These are phyloP conservation scores for Ambrosia trifida DNA, from an alignment of 129 eudicot genomes.

Conservation along the genomic window DNA sequence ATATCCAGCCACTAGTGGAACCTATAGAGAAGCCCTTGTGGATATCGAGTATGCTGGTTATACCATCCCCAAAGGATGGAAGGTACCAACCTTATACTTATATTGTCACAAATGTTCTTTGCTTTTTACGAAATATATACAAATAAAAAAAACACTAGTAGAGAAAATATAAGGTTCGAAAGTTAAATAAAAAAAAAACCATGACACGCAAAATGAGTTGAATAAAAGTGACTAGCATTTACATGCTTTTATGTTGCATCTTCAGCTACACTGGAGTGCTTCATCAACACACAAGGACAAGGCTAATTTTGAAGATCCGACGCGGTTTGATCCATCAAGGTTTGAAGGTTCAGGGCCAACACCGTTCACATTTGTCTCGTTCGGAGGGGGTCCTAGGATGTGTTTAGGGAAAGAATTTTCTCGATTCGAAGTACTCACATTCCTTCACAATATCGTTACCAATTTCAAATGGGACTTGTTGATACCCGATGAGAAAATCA, in stretches of 20 bases:
- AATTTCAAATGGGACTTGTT: slow-evolving; percentile 53
- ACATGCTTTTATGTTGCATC: not conserved
- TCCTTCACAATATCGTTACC: slow-evolving; percentile 48
- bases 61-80: slow-evolving; percentile 67
- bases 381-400: slow-evolving; percentile 74
- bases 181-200: too few relatives aligned
- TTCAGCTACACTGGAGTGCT: slow-evolving; percentile 47
- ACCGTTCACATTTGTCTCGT: slow-evolving; percentile 51
- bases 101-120: not conserved
- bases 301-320: slow-evolving; percentile 25
- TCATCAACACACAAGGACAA: slow-evolving; percentile 34
- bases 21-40: slow-evolving; percentile 50
- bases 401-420: slow-evolving; percentile 74
- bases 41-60: slow-evolving; percentile 53
- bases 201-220: too few relatives aligned
- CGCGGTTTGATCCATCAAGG: slow-evolving; percentile 53
- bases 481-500: slow-evolving; percentile 50
- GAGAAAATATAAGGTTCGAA: too few relatives aligned
- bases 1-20: slow-evolving; percentile 41
- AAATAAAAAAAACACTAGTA: too few relatives aligned
- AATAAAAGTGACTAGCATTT: too few relatives aligned
- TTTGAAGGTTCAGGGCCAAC: slow-evolving; percentile 57
- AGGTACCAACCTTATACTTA: slow-evolving; percentile 26
- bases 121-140: not conserved
- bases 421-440: slow-evolving; percentile 50